A percentile compares a stretch with the other conserved stretches of the same genome.
Conservation (phyloP, 495 filamentous ascomycete species). For the Xylaria nigripes region DNA sequence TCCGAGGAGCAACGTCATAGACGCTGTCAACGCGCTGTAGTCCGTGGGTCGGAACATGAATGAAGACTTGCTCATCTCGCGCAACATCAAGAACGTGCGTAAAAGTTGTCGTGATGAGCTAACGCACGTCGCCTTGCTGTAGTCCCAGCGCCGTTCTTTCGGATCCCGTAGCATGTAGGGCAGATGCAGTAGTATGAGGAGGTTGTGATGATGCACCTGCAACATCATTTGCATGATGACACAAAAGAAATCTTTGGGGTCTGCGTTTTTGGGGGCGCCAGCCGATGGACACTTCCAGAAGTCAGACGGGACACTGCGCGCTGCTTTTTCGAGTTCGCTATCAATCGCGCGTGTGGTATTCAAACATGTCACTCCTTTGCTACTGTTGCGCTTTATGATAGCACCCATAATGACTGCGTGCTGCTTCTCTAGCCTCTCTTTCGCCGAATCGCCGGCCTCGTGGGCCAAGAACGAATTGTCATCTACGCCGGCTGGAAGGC, state of each 20-base stretch:
- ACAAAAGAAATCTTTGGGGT: conserved; percentile 9
- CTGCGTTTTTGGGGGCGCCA: neutral
- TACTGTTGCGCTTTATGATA: conserved; percentile 37
- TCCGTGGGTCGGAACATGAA: conserved; percentile 38
- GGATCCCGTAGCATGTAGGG: conserved; percentile 40
- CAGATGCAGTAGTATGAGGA: conserved; percentile 37
- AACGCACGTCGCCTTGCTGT: conserved; percentile 40
- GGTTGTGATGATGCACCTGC: conserved; percentile 41
- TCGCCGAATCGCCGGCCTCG: conserved; percentile 17
- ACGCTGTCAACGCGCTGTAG: conserved; percentile 38
- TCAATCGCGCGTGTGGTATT: conserved; percentile 37
- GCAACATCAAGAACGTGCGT: conserved; percentile 32
- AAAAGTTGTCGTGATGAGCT: conserved; percentile 35
- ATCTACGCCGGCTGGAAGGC: conserved; percentile 29
- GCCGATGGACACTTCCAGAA: conserved; percentile 31
- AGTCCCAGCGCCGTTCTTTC: conserved; percentile 37
- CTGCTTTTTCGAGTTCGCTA: conserved; percentile 33
- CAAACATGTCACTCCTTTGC: conserved; percentile 16
- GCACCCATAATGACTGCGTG: conserved; percentile 29
- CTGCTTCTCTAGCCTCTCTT: conserved; percentile 28
- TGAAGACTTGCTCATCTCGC: conserved; percentile 23
- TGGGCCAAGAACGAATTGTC: conserved; percentile 30
- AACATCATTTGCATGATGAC: conserved; percentile 27
- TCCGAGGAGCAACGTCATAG: conserved; percentile 38
- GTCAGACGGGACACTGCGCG: conserved; percentile 24